Evolutionary conservation across 2,329 filamentous ascomycete genomes (phyloP).

Genomic region (Cytospora mali): DNA sequence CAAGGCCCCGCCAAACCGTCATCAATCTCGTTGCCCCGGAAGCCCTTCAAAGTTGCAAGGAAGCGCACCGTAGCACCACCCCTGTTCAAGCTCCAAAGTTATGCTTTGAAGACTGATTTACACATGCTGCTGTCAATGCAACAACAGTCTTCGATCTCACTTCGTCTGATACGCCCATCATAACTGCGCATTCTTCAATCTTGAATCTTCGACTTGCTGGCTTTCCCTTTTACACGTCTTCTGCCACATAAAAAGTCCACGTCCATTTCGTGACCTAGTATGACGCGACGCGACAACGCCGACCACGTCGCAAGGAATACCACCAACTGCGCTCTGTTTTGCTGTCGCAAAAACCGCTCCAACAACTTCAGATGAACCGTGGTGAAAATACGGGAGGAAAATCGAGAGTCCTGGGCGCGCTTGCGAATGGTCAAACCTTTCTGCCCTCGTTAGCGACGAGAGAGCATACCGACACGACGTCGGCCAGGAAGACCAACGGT

Average conservation of each 20-base stretch:
- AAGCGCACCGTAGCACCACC: not conserved
- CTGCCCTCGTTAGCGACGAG: constrained; percentile 41
- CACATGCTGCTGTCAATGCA: not conserved
- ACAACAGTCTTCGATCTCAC: not conserved
- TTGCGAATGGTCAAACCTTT: constrained; percentile 33
- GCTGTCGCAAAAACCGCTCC: constrained; percentile 18
- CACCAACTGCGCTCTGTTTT: constrained; percentile 13
- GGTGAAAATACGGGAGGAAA: constrained; percentile 30
- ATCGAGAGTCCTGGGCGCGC: constrained; percentile 29
- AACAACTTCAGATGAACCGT: constrained; percentile 32
- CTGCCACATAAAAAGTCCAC: constrained; percentile 2
- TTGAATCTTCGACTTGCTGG: not conserved
- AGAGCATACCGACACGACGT: constrained; percentile 14
- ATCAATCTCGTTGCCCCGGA: too few relatives aligned
- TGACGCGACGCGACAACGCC: constrained; percentile 26
- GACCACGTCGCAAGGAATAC: constrained; percentile 21
- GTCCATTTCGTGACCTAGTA: constrained; percentile 22
- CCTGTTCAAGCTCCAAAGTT: not conserved
- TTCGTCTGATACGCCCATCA: not conserved
- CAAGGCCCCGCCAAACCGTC: not conserved
- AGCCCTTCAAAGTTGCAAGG: not conserved
- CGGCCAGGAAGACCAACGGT: constrained; percentile 31
- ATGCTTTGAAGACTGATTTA: not conserved
- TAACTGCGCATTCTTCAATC: not conserved
- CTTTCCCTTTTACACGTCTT: not conserved